Percentiles rank a stretch among this genome's conserved stretches.
Evolutionary conservation across 495 filamentous ascomycete genomes (phyloP).

Genomic region (Neurospora tetrasperma): DNA sequence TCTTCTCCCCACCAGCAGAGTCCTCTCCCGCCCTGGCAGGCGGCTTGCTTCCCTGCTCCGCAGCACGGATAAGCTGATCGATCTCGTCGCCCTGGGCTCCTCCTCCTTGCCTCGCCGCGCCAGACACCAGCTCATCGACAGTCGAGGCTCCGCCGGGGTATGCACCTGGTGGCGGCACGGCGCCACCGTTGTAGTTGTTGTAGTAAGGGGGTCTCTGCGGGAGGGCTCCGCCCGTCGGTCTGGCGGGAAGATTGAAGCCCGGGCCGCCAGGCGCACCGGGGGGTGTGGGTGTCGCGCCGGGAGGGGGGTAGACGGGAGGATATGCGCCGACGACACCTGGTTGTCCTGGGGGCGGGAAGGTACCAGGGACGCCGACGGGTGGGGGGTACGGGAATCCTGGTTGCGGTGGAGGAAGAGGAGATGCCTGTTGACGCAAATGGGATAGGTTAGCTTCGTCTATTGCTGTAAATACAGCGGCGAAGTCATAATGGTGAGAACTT

Average conservation of each 20-base stretch:
- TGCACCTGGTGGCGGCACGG: constrained; percentile 3
- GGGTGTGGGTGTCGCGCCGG: constrained; percentile 5
- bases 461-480: too few species aligned
- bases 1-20: constrained; percentile 50
- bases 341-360: constrained; percentile 21
- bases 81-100: constrained; percentile 37
- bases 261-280: neutral
- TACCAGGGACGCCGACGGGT: constrained; percentile 6
- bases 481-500: constrained; percentile 24
- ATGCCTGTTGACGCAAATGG: constrained; percentile 16
- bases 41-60: constrained; percentile 45
- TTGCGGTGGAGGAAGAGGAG: constrained; percentile 35
- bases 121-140: constrained; percentile 53
- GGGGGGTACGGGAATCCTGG: constrained; percentile 24
- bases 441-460: neutral
- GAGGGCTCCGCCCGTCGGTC: constrained; percentile 27
- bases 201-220: constrained; percentile 27
- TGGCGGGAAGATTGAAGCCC: constrained; percentile 29
- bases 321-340: constrained; percentile 25
- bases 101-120: constrained; percentile 28
- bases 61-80: constrained; percentile 48
- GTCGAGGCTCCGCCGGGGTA: constrained; percentile 26
- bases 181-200: constrained; percentile 7
- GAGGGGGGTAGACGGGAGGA: constrained; percentile 18
- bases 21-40: constrained; percentile 30